These are phyloP conservation scores for Xerocomellus intermedius DNA, from an alignment of 768 basidiomycete species.

Conservation along the genomic window DNA sequence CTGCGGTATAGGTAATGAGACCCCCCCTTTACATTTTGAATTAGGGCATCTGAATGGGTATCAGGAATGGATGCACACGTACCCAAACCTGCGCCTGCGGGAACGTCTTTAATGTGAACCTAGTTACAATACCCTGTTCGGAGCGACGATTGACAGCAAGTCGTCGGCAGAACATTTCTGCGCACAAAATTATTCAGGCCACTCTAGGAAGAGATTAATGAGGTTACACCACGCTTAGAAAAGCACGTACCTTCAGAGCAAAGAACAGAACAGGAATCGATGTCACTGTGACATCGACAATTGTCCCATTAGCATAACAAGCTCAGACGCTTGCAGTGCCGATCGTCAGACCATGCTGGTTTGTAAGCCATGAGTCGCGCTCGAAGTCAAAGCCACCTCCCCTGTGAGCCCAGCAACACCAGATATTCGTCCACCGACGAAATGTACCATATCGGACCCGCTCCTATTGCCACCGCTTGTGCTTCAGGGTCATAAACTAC, in stretches of 20 bases:
- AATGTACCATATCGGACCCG: constrained; percentile 54
- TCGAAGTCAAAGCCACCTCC: too few relatives aligned
- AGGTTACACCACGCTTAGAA: not conserved
- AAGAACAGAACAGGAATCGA: constrained; percentile 42
- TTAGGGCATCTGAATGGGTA: not conserved
- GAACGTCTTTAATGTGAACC: constrained; percentile 49
- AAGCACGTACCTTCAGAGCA: constrained; percentile 36
- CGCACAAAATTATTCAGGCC: constrained; percentile 58
- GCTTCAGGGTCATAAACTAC: constrained; percentile 36
- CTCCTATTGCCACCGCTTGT: constrained; percentile 39
- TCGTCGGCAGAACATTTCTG: not conserved
- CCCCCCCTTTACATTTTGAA: constrained; percentile 43
- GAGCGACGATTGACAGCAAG: not conserved
- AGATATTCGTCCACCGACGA: constrained; percentile 51
- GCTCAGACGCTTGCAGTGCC: constrained; percentile 54
- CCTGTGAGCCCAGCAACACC: constrained; percentile 56
- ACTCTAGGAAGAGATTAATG: constrained; percentile 37
- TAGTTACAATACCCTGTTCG: constrained; percentile 61
- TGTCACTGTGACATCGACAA: constrained; percentile 33
- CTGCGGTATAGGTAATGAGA: constrained; percentile 30
- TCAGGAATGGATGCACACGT: not conserved
- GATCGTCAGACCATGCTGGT: constrained; percentile 56
- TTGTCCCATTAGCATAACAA: constrained; percentile 49
- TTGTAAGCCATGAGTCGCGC: constrained; percentile 51
- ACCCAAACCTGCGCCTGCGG: constrained; percentile 63